These are phyloP conservation scores for Lactuca sativa DNA, from an alignment of 129 eudicot species.

Conservation along the genomic window DNA sequence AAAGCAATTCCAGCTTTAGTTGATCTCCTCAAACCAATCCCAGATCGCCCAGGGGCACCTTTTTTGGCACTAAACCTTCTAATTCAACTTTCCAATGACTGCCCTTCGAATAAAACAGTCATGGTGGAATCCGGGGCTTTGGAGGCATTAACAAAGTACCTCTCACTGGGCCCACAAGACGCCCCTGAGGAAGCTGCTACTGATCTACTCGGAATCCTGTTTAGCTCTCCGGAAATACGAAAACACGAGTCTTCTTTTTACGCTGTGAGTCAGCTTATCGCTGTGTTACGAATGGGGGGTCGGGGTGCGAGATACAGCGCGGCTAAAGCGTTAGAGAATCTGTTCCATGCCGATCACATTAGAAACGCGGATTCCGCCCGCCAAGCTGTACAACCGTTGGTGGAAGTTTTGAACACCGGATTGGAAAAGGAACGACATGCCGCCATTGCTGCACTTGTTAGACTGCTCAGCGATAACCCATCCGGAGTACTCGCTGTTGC, in stretches of 20 bases:
- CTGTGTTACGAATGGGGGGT: constrained; percentile 94
- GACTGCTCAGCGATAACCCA: constrained; percentile 83
- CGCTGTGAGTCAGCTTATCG: constrained; percentile 91
- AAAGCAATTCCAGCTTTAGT: constrained; percentile 96
- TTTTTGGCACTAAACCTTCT: constrained; percentile 80
- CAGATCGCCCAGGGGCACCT: constrained; percentile 99
- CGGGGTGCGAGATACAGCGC: constrained; percentile 95
- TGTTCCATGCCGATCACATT: constrained; percentile 89
- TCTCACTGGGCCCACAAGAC: constrained; percentile 90
- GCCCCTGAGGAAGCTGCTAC: constrained; percentile 97
- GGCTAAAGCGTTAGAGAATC: constrained; percentile 90
- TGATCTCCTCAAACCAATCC: constrained; percentile 90
- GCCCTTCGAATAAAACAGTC: constrained; percentile 73
- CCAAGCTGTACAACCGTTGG: constrained; percentile 95
- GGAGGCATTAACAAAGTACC: constrained; percentile 96
- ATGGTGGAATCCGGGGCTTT: constrained; percentile 98
- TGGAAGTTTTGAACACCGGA: constrained; percentile 86
- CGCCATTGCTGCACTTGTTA: constrained; percentile 90
- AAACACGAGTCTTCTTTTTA: constrained; percentile 94
- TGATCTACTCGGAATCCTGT: constrained; percentile 79
- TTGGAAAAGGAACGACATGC: constrained; percentile 98
- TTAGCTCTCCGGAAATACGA: constrained; percentile 81
- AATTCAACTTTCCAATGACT: constrained; percentile 80
- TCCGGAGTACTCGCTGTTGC: constrained; percentile 96
- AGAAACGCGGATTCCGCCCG: constrained; percentile 91